Percentiles rank a stretch among this genome's conserved stretches.
These are phyloP conservation scores for Penicillium coprophilum DNA, from an alignment of 495 filamentous ascomycete species.

Conservation along the genomic window DNA sequence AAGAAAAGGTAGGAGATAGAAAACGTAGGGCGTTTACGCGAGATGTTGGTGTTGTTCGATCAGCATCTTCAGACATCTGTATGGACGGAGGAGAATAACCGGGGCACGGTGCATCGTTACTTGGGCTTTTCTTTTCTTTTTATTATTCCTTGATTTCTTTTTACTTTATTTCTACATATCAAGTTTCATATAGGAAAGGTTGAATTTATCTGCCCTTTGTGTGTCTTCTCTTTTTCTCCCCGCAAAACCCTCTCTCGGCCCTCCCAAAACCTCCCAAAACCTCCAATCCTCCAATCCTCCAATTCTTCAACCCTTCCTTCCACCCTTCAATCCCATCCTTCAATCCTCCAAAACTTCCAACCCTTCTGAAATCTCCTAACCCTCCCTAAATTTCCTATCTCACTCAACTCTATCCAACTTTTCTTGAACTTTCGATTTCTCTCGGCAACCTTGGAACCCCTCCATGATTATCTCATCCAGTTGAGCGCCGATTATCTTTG, in stretches of 20 bases:
- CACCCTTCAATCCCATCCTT: too few relatives aligned
- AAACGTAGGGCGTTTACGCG: not conserved
- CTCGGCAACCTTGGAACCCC: not conserved
- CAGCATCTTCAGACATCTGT: slow-evolving; percentile 18
- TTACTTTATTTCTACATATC: not conserved
- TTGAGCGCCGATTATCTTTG: not conserved
- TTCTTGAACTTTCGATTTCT: too few relatives aligned
- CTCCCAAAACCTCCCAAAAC: not conserved
- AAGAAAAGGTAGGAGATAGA: not conserved
- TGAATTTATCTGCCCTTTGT: too few relatives aligned
- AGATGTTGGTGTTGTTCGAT: slow-evolving; percentile 13
- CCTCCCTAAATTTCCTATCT: not conserved
- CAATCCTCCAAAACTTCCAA: not conserved
- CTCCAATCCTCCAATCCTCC: not conserved
- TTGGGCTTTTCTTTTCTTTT: slow-evolving; percentile 9
- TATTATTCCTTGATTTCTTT: slow-evolving; percentile 5
- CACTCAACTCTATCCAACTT: not conserved
- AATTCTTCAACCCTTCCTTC: too few relatives aligned
- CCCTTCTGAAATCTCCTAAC: not conserved
- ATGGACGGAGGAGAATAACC: not conserved
- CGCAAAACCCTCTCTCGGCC: too few relatives aligned
- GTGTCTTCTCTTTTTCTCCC: too few relatives aligned
- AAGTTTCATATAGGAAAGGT: not conserved
- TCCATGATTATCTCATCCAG: slow-evolving; percentile 22
- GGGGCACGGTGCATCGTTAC: slow-evolving; percentile 9